Evolutionary conservation across 2,329 filamentous ascomycete species (phyloP), one percentile per base, ranked within the genome.

Genomic region (Neoarthrinium moseri): DNA sequence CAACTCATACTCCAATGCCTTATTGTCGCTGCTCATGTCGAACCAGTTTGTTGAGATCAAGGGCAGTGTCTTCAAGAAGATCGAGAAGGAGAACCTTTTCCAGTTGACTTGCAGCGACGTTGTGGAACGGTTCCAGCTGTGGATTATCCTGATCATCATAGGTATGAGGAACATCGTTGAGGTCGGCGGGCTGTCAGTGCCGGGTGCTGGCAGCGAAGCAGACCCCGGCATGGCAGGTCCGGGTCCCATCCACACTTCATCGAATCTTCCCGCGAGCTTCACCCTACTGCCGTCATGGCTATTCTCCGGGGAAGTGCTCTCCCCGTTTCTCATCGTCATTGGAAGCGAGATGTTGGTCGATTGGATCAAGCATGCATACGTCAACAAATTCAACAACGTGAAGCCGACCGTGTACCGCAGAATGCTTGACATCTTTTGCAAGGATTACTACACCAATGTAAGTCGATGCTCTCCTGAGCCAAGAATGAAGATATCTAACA

Each of bases 1-100:
- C 57, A 99, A 99, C 67, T 96, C 92, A 0, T 99, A 99, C 67
- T 96, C 91, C 0, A 99, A 99, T 61, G 92, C 94, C 0, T 74
- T 99, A 4, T 76, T 99, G 26, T 96, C 94, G 0, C 79, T 99
- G 1, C 75, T 99, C 2, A 82, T 99, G 63, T 96, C 91, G 6
- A 99, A 97, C 61, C 95, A 99, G 62, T 99, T 99, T 59, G 94
- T 99, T 34, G 94, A 99, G 70, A 96, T 99, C 74, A 99, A 99
- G 63, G 89, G 89, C 50, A 95, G 91, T 0, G 95, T 99, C 1
- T 99, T 99, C 75, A 97, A 99, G 72, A 94, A 92, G 50, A 95
- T 97, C 52, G 94, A 99, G 59, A 97, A 96, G 65, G 94, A 99
- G 62, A 97, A 96, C 54, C 73, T 96, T 0, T 99, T 99, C 62